These are phyloP conservation scores for Amanita thiersii DNA, from an alignment of 768 basidiomycete genomes.

Conservation along the genomic window DNA sequence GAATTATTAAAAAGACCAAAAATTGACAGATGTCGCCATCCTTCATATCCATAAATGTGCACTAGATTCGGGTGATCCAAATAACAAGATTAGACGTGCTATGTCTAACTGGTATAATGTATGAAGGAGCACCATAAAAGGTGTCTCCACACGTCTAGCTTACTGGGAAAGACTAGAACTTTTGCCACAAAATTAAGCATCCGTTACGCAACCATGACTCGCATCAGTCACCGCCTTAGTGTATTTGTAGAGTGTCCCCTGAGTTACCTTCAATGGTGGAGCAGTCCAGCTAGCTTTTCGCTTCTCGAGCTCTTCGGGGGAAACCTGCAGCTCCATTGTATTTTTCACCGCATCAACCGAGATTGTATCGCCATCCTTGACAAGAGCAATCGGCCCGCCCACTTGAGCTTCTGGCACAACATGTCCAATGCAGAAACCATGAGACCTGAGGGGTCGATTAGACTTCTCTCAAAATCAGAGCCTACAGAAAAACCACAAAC, in stretches of 20 bases:
- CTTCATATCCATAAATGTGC: background rate
- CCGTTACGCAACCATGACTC: slow-evolving; percentile 87
- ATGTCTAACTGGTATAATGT: too few species aligned
- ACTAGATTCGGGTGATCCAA: too few species aligned
- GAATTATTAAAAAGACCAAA: slow-evolving; percentile 58
- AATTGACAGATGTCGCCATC: slow-evolving; percentile 10
- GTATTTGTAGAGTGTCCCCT: slow-evolving; percentile 88
- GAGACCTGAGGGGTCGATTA: slow-evolving; percentile 50
- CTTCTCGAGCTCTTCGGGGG: slow-evolving; percentile 69
- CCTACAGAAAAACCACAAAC: slow-evolving; percentile 38
- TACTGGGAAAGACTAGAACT: too few species aligned
- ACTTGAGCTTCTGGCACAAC: slow-evolving; percentile 95
- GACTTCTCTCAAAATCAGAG: slow-evolving; percentile 9
- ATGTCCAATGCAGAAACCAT: slow-evolving; percentile 95
- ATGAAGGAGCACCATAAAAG: too few species aligned
- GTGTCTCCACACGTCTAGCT: too few species aligned
- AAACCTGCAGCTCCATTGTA: slow-evolving; percentile 68
- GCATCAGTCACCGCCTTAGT: slow-evolving; percentile 84
- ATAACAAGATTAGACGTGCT: too few species aligned
- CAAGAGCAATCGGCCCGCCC: slow-evolving; percentile 88
- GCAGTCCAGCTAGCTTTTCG: slow-evolving; percentile 72
- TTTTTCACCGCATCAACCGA: slow-evolving; percentile 86
- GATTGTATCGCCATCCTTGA: slow-evolving; percentile 81
- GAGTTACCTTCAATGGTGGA: slow-evolving; percentile 75
- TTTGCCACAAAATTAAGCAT: slow-evolving; percentile 38